phyloP scores from a whole-genome alignment of 208 protist species.

The Leishmania gerbilli region DNA sequence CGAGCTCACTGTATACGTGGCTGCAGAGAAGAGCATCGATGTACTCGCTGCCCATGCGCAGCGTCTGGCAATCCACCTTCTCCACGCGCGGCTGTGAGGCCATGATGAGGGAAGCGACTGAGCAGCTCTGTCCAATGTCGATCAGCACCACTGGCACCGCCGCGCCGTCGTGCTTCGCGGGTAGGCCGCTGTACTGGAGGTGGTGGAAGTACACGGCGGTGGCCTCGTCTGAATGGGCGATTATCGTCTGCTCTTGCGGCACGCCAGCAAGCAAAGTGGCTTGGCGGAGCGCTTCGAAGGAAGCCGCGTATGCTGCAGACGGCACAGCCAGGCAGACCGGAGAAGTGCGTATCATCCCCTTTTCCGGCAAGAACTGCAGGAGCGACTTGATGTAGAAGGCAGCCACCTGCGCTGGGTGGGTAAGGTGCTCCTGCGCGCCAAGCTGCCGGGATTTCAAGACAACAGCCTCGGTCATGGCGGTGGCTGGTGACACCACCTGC shows the following conservation, averaged over 20 bases:
- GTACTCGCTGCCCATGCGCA: constrained; percentile 51
- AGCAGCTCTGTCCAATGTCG: constrained; percentile 63
- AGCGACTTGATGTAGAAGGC: constrained; percentile 70
- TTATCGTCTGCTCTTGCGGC: constrained; percentile 35
- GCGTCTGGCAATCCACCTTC: constrained; percentile 39
- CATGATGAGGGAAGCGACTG: constrained; percentile 35
- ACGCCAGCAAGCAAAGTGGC: constrained; percentile 58
- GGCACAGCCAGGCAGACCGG: constrained; percentile 40
- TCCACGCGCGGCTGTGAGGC: constrained; percentile 36
- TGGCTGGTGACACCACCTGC: constrained; percentile 20
- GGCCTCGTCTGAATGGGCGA: constrained; percentile 56
- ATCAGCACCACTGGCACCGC: constrained; percentile 54
- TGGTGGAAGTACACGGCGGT: constrained; percentile 69
- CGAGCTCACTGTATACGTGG: constrained; percentile 59
- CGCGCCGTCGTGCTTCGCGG: constrained; percentile 13
- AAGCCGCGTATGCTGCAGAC: constrained; percentile 16
- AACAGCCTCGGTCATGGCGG: constrained; percentile 22
- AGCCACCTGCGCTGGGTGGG: constrained; percentile 49
- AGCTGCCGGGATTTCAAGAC: constrained; percentile 15
- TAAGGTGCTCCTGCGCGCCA: constrained; percentile 24
- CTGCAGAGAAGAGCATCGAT: constrained; percentile 57
- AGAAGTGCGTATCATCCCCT: constrained; percentile 10
- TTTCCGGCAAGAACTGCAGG: constrained; percentile 41
- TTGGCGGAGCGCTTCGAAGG: constrained; percentile 51
- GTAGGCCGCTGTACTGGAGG: constrained; percentile 50